These are phyloP conservation scores for Sclerotinia spermophila DNA, from an alignment of 2,329 filamentous ascomycete genomes.

Conservation along the genomic window DNA sequence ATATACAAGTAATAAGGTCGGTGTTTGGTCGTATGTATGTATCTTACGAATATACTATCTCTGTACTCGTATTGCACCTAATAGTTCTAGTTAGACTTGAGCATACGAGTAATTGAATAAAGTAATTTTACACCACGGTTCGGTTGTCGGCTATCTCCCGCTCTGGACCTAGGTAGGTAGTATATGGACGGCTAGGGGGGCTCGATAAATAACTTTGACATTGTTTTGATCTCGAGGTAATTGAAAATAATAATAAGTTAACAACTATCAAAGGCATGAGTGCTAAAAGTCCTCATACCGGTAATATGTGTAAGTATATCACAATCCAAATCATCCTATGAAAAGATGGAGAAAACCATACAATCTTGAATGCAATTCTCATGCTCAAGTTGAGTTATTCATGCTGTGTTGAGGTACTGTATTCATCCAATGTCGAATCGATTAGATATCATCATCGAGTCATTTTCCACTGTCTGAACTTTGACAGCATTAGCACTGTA, in stretches of 20 bases:
- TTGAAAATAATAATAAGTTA: not conserved
- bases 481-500: not conserved
- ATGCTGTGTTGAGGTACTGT: not conserved
- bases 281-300: not conserved
- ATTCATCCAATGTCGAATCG: not conserved
- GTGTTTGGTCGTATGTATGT: not conserved
- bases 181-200: not conserved
- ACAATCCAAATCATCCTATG: not conserved
- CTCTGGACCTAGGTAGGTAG: not conserved
- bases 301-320: conserved; percentile 4
- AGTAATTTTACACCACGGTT: not conserved
- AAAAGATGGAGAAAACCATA: not conserved
- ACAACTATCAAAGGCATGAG: not conserved
- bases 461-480: not conserved
- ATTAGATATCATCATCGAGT: not conserved
- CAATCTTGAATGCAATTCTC: not conserved
- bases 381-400: not conserved
- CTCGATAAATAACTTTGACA: not conserved
- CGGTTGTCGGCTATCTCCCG: conserved; percentile 1
- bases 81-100: not conserved
- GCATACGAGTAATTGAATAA: too few species aligned
- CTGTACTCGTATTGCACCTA: not conserved
- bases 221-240: not conserved
- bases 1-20: not conserved
- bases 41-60: not conserved